Conservation (phyloP, 108 stramenopile genomes). For the Mediolabrus comicus region DNA sequence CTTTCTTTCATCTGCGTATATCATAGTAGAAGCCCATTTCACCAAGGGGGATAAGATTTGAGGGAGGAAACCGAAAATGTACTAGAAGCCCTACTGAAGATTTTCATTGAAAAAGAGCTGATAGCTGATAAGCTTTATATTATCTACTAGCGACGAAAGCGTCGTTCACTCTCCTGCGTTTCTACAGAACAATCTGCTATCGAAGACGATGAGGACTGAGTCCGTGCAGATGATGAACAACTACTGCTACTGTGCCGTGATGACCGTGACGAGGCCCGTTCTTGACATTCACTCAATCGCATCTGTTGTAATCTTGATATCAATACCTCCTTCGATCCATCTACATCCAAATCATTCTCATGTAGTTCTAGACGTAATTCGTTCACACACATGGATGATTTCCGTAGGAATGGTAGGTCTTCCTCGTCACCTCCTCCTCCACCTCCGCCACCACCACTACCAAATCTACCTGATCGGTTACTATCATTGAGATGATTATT, state of each 20-base stretch:
- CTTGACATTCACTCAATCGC: neutral
- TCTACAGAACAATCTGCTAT: no score
- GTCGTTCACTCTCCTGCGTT: neutral
- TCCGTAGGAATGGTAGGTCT: neutral
- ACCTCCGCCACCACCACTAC: neutral
- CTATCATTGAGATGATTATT: neutral
- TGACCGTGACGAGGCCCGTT: no score
- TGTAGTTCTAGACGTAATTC: neutral
- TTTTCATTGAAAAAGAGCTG: no score
- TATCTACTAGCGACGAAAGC: neutral
- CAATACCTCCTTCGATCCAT: conserved; percentile 4
- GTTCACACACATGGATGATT: neutral
- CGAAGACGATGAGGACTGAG: neutral
- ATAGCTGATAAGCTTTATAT: no score
- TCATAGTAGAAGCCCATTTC: no score
- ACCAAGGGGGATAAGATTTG: no score
- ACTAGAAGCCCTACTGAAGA: no score
- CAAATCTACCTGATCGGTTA: neutral
- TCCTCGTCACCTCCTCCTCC: neutral
- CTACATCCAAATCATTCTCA: conserved; percentile 5
- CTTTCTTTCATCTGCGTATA: no score
- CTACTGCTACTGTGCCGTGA: no score
- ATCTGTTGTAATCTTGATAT: neutral
- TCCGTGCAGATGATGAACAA: neutral
- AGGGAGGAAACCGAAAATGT: no score